phyloP scores from a whole-genome alignment of 139 green algal genomes.

The Chlorokybus atmophyticus region DNA sequence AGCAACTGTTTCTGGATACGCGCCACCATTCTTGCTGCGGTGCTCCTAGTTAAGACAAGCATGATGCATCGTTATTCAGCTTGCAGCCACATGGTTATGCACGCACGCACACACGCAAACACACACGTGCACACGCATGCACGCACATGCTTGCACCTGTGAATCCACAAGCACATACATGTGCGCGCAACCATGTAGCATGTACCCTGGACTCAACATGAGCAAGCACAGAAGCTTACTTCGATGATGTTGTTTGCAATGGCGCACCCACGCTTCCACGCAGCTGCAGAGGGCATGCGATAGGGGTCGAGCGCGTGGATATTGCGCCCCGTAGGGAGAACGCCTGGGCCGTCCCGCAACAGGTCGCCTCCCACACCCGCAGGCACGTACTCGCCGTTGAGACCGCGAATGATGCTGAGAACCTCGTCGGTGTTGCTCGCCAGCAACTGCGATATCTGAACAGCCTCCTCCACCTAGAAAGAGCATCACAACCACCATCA shows the following conservation, averaged over 20 bases:
- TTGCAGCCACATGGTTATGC: too few relatives aligned
- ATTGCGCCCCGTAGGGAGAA: slow-evolving; percentile 92
- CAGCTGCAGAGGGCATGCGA: slow-evolving; percentile 76
- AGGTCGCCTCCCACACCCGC: slow-evolving; percentile 84
- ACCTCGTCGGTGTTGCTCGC: slow-evolving; percentile 72
- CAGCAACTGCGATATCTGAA: slow-evolving; percentile 66
- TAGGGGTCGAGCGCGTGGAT: slow-evolving; percentile 97
- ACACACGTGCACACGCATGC: too few relatives aligned
- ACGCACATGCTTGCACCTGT: too few relatives aligned
- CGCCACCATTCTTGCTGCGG: slow-evolving; percentile 42
- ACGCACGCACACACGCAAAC: too few relatives aligned
- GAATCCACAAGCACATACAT: too few relatives aligned
- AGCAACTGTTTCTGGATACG: slow-evolving; percentile 78
- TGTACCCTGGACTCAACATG: neutral
- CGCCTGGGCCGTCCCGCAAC: slow-evolving; percentile 76
- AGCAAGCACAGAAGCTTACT: neutral
- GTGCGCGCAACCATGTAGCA: neutral
- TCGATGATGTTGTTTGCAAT: too few relatives aligned
- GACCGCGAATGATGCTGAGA: slow-evolving; percentile 39
- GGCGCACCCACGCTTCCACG: slow-evolving; percentile 49
- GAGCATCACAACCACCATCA: too few relatives aligned
- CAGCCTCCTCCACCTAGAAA: slow-evolving; percentile 54
- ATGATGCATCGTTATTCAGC: too few relatives aligned
- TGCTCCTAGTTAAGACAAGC: too few relatives aligned
- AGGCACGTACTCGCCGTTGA: slow-evolving; percentile 71